Conservation (phyloP, 345 rosid species). For the Corymbia maculata region DNA sequence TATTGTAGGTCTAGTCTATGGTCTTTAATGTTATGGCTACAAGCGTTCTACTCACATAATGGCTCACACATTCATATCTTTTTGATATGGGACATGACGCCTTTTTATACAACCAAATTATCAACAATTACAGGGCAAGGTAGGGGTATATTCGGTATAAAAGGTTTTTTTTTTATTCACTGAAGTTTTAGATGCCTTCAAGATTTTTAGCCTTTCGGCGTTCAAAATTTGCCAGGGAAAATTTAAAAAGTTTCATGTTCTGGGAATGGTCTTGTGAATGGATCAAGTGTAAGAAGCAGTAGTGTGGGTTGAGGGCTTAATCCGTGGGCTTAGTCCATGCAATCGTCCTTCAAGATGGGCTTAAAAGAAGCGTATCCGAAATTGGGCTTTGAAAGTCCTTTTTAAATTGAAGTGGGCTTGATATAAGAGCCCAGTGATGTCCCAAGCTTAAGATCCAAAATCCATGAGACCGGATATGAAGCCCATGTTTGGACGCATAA, state of each 20-base stretch:
- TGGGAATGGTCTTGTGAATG: rapidly evolving
- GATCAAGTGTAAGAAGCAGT: background rate
- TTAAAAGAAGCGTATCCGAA: background rate
- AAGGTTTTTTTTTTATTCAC: rapidly evolving
- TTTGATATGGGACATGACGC: rapidly evolving
- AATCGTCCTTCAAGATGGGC: background rate
- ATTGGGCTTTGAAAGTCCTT: background rate
- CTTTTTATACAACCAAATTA: too few species aligned
- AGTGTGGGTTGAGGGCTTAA: background rate
- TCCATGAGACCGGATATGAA: background rate
- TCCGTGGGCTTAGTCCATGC: background rate
- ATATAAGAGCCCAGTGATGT: background rate
- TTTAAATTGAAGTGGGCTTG: background rate
- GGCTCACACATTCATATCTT: background rate
- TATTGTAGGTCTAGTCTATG: background rate
- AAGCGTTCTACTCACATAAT: background rate
- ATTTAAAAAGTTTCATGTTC: background rate
- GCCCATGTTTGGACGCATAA: background rate
- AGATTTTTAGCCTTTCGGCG: background rate
- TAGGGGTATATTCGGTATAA: rapidly evolving
- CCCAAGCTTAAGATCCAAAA: background rate
- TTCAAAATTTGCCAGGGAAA: background rate
- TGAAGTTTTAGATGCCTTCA: background rate
- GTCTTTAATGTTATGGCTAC: background rate
- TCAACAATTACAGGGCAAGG: rapidly evolving